Evolutionary conservation across 2,329 filamentous ascomycete genomes (phyloP), one percentile per base, ranked within the genome.

Genomic region (Colletotrichum limetticola): DNA sequence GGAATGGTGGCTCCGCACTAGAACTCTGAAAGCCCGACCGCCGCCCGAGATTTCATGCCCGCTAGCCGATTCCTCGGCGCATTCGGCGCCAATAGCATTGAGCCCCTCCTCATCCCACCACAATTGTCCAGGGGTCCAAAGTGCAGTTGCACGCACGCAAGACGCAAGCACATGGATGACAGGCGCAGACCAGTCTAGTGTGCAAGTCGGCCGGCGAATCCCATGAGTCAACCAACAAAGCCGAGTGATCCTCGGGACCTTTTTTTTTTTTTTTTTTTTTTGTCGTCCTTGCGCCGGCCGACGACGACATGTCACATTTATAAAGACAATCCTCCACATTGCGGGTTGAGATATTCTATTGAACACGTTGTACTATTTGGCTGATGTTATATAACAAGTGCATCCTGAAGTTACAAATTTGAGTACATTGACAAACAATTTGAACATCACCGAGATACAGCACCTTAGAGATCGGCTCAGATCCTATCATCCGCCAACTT

Each of bases 211-310:
- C 37, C 19, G 42, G 66, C 66, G 60, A 53, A 64, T 46, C 59
- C 11, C 61, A 71, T 67, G 68, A 67, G 68, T 71, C 68, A 71
- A 71, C 68, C 56, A 67, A 60, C 57, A 46, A 56, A 26, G 52
- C 42, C 32, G 60, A 42, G 67, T 30, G 30, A 53, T 57, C 32
- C 66, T 68, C 46, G 59, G 52, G 9, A 58, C 52, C 19, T 49
- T 66, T 56, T 52, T 63, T 14, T 4, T 35, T 7, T n/a, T 63
- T 28, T 8, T 26, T 9, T 14, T 62, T 28, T 4, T 9, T 22
- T 52, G 6, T 22, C 9, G n/a, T 24, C 12, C 14, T 26, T 26
- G 52, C 52, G 14, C 24, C 22, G 3, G 46, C 32, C 35, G 46
- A 63, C 61, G 46, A 53, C 61, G 46, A 53, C 61, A 63, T 63